Percentiles rank a stretch among this genome's conserved stretches.
phyloP scores from a whole-genome alignment of 2,329 filamentous ascomycete species.

The Teratosphaeria destructans region DNA sequence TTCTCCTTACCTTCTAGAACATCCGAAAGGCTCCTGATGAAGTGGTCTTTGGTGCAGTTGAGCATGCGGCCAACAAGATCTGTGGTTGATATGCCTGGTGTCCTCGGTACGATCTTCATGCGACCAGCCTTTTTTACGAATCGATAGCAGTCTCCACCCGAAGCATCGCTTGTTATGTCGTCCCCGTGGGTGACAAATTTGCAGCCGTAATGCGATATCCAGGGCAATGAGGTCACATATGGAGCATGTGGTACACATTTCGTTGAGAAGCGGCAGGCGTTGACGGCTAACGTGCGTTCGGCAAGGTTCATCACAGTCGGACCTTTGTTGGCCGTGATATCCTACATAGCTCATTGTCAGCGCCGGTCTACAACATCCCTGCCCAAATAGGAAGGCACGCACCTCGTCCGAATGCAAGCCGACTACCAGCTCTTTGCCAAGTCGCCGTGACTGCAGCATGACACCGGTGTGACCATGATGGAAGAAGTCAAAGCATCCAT shows the following conservation, averaged over 20 bases:
- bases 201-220: slow-evolving; percentile 93
- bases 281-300: slow-evolving; percentile 83
- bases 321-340: slow-evolving; percentile 92
- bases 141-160: slow-evolving; percentile 92
- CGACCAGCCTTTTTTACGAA: slow-evolving; percentile 89
- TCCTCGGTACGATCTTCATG: slow-evolving; percentile 95
- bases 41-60: slow-evolving; percentile 47
- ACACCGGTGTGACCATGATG: slow-evolving; percentile 97
- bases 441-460: slow-evolving; percentile 87
- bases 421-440: slow-evolving; percentile 79
- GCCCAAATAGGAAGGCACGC: not conserved
- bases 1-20: slow-evolving; percentile 56
- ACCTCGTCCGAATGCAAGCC: slow-evolving; percentile 87
- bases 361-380: not conserved
- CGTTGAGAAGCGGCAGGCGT: slow-evolving; percentile 93
- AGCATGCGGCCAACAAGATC: slow-evolving; percentile 98
- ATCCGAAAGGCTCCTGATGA: slow-evolving; percentile 43
- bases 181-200: slow-evolving; percentile 93
- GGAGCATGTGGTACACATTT: slow-evolving; percentile 73
- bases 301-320: slow-evolving; percentile 92
- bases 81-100: slow-evolving; percentile 91
- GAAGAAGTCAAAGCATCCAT: slow-evolving; percentile 98
- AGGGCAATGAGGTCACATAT: slow-evolving; percentile 86
- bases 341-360: slow-evolving; percentile 21
- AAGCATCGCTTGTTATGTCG: slow-evolving; percentile 90